phyloP scores from a whole-genome alignment of 1,284 basidiomycete species.

The Tilletia indica region DNA sequence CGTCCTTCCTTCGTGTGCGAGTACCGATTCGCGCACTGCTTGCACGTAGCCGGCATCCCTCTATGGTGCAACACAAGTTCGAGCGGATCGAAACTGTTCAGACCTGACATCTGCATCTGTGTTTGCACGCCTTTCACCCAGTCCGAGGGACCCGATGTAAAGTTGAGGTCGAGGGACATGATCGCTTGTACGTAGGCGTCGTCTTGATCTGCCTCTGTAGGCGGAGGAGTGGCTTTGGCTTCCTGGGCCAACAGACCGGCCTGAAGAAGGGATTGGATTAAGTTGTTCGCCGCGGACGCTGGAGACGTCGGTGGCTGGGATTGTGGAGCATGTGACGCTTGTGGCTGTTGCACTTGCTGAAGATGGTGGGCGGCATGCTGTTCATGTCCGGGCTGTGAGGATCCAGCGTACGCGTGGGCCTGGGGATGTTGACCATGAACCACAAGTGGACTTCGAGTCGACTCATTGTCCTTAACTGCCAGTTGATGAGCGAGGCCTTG shows the following conservation, averaged over 20 bases:
- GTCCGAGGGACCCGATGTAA: constrained; percentile 56
- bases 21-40: constrained; percentile 89
- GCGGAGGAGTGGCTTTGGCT: constrained; percentile 40
- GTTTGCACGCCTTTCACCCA: constrained; percentile 33
- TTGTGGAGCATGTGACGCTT: no score
- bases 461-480: constrained; percentile 4
- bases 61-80: constrained; percentile 41
- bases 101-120: constrained; percentile 72
- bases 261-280: constrained; percentile 47
- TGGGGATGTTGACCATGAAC: neutral
- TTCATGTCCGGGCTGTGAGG: no score
- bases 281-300: constrained; percentile 20
- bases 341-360: no score
- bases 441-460: neutral
- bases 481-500: constrained; percentile 10
- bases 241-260: constrained; percentile 46
- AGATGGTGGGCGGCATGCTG: no score
- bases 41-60: constrained; percentile 78
- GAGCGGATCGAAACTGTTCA: constrained; percentile 59
- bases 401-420: neutral
- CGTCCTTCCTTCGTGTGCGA: constrained; percentile 70
- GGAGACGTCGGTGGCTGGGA: no score
- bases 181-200: constrained; percentile 70
- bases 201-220: constrained; percentile 59
- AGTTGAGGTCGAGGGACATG: constrained; percentile 67